Evolutionary conservation across 2,329 filamentous ascomycete genomes (phyloP).

Genomic region (Exophiala spinifera): DNA sequence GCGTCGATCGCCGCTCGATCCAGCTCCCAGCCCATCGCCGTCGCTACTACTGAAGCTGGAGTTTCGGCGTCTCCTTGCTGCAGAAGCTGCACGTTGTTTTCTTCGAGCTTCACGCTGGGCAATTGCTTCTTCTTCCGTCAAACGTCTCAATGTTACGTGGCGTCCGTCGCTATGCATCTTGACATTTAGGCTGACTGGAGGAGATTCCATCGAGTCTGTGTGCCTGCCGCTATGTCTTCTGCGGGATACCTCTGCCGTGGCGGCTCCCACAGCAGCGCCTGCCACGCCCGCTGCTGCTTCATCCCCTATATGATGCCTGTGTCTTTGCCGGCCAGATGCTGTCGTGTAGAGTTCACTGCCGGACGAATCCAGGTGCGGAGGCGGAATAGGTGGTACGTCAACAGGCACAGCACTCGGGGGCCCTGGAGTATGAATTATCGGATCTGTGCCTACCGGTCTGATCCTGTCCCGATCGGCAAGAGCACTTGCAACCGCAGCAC

Average conservation of each 20-base stretch:
- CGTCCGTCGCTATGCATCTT: constrained; percentile 64
- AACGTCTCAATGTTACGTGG: constrained; percentile 59
- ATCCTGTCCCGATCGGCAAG: constrained; percentile 28
- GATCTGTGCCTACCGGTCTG: constrained; percentile 33
- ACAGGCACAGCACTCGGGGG: constrained; percentile 31
- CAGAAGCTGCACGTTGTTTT: constrained; percentile 41
- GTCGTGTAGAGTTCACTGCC: constrained; percentile 34
- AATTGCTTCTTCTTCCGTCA: constrained; percentile 62
- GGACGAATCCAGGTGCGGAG: constrained; percentile 40
- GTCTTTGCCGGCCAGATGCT: constrained; percentile 28
- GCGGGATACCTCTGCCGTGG: constrained; percentile 33
- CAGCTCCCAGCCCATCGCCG: constrained; percentile 34
- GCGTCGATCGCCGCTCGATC: constrained; percentile 37
- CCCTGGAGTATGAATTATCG: constrained; percentile 30
- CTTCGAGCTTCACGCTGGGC: constrained; percentile 56
- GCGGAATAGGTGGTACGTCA: constrained; percentile 41
- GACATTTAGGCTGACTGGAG: constrained; percentile 62
- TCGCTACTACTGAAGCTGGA: constrained; percentile 43
- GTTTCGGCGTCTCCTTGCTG: constrained; percentile 35
- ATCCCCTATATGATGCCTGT: constrained; percentile 30
- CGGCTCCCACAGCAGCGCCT: constrained; percentile 32
- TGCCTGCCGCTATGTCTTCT: constrained; percentile 35
- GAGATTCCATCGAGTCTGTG: constrained; percentile 50
- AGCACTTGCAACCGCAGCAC: constrained; percentile 27
- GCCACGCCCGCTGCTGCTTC: constrained; percentile 34